These are phyloP conservation scores for Cyclotella choctawhatcheeana DNA, from an alignment of 108 stramenopile genomes.

Conservation along the genomic window DNA sequence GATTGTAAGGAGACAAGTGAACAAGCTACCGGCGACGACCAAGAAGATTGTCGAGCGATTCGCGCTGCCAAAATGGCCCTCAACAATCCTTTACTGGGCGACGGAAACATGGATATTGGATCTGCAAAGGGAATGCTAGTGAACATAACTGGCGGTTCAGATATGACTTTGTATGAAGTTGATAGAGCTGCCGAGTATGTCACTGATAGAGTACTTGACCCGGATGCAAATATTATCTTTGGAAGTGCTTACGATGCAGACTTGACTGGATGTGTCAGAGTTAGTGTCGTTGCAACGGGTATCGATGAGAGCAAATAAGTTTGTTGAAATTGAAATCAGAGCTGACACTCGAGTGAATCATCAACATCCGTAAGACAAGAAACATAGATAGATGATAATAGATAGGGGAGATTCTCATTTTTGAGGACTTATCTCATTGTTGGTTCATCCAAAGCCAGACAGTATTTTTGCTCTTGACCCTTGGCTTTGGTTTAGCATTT, in stretches of 20 bases:
- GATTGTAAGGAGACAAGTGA: conserved; percentile 32
- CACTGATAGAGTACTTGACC: conserved; percentile 53
- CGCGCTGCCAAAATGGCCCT: conserved; percentile 80
- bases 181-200: conserved; percentile 55
- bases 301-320: conserved; percentile 61
- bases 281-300: conserved; percentile 80
- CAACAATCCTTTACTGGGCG: conserved; percentile 74
- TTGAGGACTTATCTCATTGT: too few species aligned
- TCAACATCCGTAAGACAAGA: too few species aligned
- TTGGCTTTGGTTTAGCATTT: too few species aligned
- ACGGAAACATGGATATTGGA: conserved; percentile 67
- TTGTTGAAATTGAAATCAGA: neutral
- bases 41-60: conserved; percentile 73
- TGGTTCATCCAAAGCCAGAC: too few species aligned
- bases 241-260: conserved; percentile 71
- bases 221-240: conserved; percentile 83
- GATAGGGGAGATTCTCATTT: too few species aligned
- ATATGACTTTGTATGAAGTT: conserved; percentile 61
- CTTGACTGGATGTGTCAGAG: conserved; percentile 70
- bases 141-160: conserved; percentile 67
- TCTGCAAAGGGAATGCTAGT: conserved; percentile 82
- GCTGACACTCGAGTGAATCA: neutral
- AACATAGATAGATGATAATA: too few species aligned
- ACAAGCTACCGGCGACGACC: conserved; percentile 51
- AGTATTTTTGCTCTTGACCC: too few species aligned